phyloP scores from a whole-genome alignment of 768 basidiomycete genomes.

The Leccinum truebloodii region DNA sequence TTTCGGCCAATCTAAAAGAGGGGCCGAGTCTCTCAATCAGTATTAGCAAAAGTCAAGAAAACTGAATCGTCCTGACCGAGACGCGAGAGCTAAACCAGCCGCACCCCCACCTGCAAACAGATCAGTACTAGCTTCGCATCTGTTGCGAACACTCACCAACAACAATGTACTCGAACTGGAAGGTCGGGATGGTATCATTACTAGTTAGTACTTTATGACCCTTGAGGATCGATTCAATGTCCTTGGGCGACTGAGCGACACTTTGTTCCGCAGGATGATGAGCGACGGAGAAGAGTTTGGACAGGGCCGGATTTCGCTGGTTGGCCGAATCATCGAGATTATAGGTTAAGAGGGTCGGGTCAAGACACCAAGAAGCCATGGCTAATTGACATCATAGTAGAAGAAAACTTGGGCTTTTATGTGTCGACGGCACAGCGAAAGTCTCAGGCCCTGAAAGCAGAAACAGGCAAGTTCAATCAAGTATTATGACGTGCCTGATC shows the following conservation, averaged over 20 bases:
- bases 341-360: background rate
- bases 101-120: slow-evolving; percentile 15
- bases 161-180: slow-evolving; percentile 15
- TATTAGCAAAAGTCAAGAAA: background rate
- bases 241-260: background rate
- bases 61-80: slow-evolving; percentile 5
- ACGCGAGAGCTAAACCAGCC: slow-evolving; percentile 19
- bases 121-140: background rate
- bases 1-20: slow-evolving; percentile 13
- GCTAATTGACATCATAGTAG: no score
- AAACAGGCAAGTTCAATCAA: background rate
- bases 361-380: background rate
- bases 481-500: background rate
- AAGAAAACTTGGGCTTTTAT: no score
- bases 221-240: slow-evolving; percentile 3
- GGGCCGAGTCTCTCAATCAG: background rate
- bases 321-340: background rate
- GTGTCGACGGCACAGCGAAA: no score
- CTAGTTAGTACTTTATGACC: background rate
- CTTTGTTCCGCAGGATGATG: slow-evolving; percentile 2
- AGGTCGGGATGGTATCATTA: background rate
- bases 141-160: slow-evolving; percentile 6
- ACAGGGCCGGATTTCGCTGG: background rate
- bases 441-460: background rate
- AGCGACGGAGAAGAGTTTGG: background rate